Evolutionary conservation across 257 asterid genomes (phyloP).

Genomic region (Nicotiana paniculata): DNA sequence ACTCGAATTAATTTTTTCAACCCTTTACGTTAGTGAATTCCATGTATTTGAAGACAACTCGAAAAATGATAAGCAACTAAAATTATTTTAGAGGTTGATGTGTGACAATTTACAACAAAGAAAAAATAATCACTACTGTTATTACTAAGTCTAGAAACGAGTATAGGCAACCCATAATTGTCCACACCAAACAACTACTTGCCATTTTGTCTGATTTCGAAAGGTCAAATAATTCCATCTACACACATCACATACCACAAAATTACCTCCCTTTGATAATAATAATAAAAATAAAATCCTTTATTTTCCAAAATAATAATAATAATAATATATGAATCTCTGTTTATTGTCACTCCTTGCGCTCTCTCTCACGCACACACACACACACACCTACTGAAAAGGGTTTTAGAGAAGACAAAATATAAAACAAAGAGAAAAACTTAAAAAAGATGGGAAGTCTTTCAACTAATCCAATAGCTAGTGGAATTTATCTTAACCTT

Average conservation of each 20-base stretch:
- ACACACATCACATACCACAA: conserved; percentile 15
- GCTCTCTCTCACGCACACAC: too few relatives aligned
- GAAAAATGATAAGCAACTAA: too few relatives aligned
- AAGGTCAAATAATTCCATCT: conserved; percentile 34
- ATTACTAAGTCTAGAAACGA: conserved; percentile 2
- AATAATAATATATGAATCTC: too few relatives aligned
- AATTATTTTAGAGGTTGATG: neutral
- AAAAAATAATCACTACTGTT: neutral
- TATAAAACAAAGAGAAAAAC: neutral
- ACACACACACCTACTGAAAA: neutral
- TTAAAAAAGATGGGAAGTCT: neutral
- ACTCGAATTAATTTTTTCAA: neutral
- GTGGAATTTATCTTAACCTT: neutral
- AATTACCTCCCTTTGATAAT: too few relatives aligned
- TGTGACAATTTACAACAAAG: neutral
- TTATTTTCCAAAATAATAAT: too few relatives aligned
- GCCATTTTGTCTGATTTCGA: conserved; percentile 28
- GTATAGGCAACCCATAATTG: neutral
- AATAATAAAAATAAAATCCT: too few relatives aligned
- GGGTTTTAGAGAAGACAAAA: neutral
- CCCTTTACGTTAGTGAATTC: too few relatives aligned
- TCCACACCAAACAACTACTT: conserved; percentile 22
- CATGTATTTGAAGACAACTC: neutral
- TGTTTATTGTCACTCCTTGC: too few relatives aligned
- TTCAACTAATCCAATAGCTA: neutral